phyloP scores from a whole-genome alignment of 2,329 filamentous ascomycete species.

The Diplodia sapinea region DNA sequence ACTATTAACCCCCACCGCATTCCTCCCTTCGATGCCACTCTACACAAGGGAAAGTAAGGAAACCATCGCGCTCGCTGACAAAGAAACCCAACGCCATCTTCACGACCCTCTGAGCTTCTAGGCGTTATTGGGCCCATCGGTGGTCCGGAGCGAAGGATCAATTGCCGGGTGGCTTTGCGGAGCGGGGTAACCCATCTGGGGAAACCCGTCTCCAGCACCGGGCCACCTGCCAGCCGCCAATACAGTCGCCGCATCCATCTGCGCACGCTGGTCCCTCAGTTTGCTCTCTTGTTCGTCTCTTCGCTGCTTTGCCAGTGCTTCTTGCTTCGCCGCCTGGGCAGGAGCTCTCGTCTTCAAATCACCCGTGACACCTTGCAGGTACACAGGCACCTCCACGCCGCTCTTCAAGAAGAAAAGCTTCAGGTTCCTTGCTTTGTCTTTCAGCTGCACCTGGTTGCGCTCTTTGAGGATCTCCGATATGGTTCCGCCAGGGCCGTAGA shows the following conservation, averaged over 20 bases:
- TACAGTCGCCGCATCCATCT: constrained; percentile 30
- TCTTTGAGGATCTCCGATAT: constrained; percentile 85
- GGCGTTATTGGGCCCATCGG: constrained; percentile 5
- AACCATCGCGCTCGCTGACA: not conserved
- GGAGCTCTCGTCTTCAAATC: constrained; percentile 86
- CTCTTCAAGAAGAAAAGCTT: constrained; percentile 93
- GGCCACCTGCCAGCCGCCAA: constrained; percentile 25
- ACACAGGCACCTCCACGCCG: constrained; percentile 87
- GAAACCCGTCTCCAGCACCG: constrained; percentile 9
- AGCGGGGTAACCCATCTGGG: constrained; percentile 21
- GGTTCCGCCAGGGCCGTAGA: constrained; percentile 80
- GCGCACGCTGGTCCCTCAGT: constrained; percentile 19
- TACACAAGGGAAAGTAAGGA: not conserved
- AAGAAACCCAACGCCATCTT: not conserved
- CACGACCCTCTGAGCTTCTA: not conserved
- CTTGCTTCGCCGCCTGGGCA: constrained; percentile 55
- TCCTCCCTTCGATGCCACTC: not conserved
- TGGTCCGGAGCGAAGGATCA: constrained; percentile 24
- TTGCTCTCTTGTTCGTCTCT: constrained; percentile 28
- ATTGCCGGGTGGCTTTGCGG: constrained; percentile 18
- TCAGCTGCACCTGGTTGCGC: constrained; percentile 87
- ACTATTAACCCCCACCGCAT: constrained; percentile 20
- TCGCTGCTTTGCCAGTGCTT: constrained; percentile 30
- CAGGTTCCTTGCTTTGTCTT: constrained; percentile 88
- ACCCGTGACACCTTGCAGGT: constrained; percentile 84